A percentile compares a stretch with the other conserved stretches of the same genome.
Evolutionary conservation across 352 stramenopile species (phyloP).

Genomic region (Stramenopiles sp.): DNA sequence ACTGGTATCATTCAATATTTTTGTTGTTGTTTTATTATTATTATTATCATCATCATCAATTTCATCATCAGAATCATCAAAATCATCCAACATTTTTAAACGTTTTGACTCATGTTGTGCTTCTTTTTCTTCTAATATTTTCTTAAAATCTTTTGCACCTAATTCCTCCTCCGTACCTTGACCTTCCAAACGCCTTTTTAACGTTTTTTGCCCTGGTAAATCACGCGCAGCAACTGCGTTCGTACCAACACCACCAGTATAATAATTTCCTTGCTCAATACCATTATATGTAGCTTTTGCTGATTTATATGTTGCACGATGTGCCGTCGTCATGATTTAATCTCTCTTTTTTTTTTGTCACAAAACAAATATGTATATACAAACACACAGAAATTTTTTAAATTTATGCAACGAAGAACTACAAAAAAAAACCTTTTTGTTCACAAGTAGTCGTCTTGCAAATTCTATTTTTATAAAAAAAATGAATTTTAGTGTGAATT

Average conservation of each 20-base stretch:
- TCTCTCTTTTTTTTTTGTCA: too few relatives aligned
- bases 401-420: too few relatives aligned
- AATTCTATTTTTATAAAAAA: too few relatives aligned
- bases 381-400: too few relatives aligned
- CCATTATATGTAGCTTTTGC: background rate
- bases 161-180: constrained; percentile 50
- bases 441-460: too few relatives aligned
- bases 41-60: constrained; percentile 10
- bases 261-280: background rate
- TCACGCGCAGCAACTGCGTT: background rate
- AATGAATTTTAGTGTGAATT: too few relatives aligned
- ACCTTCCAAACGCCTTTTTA: constrained; percentile 15
- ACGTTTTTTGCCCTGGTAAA: background rate
- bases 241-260: background rate
- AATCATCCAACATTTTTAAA: constrained; percentile 62
- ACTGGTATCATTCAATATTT: background rate
- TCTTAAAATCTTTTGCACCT: constrained; percentile 40
- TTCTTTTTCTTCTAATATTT: constrained; percentile 53
- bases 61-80: constrained; percentile 57
- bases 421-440: too few relatives aligned
- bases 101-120: constrained; percentile 45
- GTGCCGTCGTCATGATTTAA: background rate
- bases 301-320: background rate
- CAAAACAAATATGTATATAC: too few relatives aligned
- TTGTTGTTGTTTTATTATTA: too few relatives aligned